These are phyloP conservation scores for Eimeria maxima DNA, from an alignment of 169 alveolate genomes.

Conservation along the genomic window DNA sequence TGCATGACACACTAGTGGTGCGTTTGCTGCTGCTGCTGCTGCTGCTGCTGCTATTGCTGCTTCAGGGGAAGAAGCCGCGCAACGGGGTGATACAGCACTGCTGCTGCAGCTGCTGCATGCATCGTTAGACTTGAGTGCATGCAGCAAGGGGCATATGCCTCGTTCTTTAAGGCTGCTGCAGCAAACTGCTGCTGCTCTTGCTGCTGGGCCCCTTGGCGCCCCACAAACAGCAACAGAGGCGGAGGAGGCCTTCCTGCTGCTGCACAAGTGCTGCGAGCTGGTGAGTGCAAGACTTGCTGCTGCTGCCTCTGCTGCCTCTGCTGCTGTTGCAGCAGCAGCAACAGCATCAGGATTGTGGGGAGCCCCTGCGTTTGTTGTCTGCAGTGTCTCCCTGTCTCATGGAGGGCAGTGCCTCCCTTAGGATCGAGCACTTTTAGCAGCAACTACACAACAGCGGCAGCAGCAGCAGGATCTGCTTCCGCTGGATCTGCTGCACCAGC, in stretches of 20 bases:
- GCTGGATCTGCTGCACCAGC: not conserved
- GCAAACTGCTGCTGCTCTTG: slow-evolving; percentile 1
- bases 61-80: slow-evolving; percentile 47
- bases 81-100: slow-evolving; percentile 21
- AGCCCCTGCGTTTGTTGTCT: too few species aligned
- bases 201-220: not conserved
- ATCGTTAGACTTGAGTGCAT: slow-evolving; percentile 14
- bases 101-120: slow-evolving; percentile 7
- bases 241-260: slow-evolving; percentile 12
- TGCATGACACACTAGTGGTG: not conserved
- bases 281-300: not conserved
- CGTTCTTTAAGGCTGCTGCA: slow-evolving; percentile 53
- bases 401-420: not conserved
- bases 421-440: not conserved
- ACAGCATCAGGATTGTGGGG: too few species aligned
- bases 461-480: too few species aligned
- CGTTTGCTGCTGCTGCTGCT: not conserved
- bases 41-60: slow-evolving; percentile 52
- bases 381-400: slow-evolving; percentile 3
- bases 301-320: not conserved
- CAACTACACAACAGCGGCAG: not conserved
- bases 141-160: slow-evolving; percentile 39
- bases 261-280: slow-evolving; percentile 40
- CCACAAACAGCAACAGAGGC: slow-evolving; percentile 53
- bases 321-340: too few species aligned